Conservation (phyloP, 139 green algal genomes). For the Micromonas pusilla region DNA sequence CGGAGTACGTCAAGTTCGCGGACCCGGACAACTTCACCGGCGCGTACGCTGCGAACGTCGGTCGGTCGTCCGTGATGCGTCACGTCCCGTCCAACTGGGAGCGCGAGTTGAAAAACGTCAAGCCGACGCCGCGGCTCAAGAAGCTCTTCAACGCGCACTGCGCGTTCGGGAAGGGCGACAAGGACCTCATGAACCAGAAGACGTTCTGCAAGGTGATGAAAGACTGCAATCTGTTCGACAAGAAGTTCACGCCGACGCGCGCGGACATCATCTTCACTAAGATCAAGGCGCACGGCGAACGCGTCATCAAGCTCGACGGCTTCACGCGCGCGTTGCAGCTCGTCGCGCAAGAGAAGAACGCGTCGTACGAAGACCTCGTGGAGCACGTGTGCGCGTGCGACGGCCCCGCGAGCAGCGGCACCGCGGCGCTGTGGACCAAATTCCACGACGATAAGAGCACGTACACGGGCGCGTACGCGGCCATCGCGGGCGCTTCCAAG, state of each 20-base stretch:
- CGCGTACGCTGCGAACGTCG: not conserved
- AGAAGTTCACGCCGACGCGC: conserved; percentile 37
- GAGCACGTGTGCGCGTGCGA: not conserved
- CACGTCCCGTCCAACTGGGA: not conserved
- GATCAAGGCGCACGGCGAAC: conserved; percentile 10
- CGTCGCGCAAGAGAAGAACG: not conserved
- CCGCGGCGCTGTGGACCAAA: not conserved
- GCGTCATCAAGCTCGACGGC: not conserved
- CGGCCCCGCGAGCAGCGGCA: not conserved
- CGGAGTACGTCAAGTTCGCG: conserved; percentile 17
- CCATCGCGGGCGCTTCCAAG: not conserved
- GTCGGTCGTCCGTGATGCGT: not conserved
- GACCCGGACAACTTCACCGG: not conserved
- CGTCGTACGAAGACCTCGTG: not conserved
- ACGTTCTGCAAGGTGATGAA: not conserved
- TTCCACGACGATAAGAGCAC: conserved; percentile 25
- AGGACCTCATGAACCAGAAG: not conserved
- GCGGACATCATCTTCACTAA: conserved; percentile 60
- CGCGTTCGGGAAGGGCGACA: not conserved
- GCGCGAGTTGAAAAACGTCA: not conserved
- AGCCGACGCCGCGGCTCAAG: not conserved
- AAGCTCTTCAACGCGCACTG: not conserved
- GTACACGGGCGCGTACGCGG: conserved; percentile 9
- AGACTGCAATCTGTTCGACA: conserved; percentile 50
- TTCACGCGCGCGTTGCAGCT: not conserved